Evolutionary conservation across 2,329 filamentous ascomycete species (phyloP).

Genomic region (Fusarium domesticum): DNA sequence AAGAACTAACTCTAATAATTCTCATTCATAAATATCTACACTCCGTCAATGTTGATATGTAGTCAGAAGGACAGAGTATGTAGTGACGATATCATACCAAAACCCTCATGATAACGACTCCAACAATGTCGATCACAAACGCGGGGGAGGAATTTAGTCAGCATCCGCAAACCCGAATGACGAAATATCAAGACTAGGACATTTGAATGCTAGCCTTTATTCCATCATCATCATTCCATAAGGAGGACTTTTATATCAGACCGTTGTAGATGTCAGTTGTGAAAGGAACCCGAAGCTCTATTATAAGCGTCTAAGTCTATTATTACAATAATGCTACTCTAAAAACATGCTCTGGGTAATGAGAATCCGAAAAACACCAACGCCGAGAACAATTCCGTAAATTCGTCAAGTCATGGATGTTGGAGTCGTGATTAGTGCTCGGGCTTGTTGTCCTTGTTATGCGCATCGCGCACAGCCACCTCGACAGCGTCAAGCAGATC

Average conservation of each 20-base stretch:
- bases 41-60: no score
- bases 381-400: neutral
- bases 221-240: no score
- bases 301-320: no score
- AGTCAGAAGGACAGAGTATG: neutral
- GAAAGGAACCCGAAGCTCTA: no score
- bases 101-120: slow-evolving; percentile 9
- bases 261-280: no score
- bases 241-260: neutral
- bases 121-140: slow-evolving; percentile 8
- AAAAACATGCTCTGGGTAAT: no score
- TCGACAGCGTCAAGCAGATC: slow-evolving; percentile 44
- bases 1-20: neutral
- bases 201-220: no score
- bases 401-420: neutral
- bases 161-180: slow-evolving; percentile 23
- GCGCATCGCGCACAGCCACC: slow-evolving; percentile 31
- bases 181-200: slow-evolving; percentile 3
- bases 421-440: neutral
- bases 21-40: neutral
- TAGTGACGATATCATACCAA: neutral
- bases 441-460: slow-evolving; percentile 19
- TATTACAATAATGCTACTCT: no score
- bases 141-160: slow-evolving; percentile 24
- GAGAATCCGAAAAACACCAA: no score